phyloP scores from a whole-genome alignment of 2,329 filamentous ascomycete genomes.

The Beauveria sp. region DNA sequence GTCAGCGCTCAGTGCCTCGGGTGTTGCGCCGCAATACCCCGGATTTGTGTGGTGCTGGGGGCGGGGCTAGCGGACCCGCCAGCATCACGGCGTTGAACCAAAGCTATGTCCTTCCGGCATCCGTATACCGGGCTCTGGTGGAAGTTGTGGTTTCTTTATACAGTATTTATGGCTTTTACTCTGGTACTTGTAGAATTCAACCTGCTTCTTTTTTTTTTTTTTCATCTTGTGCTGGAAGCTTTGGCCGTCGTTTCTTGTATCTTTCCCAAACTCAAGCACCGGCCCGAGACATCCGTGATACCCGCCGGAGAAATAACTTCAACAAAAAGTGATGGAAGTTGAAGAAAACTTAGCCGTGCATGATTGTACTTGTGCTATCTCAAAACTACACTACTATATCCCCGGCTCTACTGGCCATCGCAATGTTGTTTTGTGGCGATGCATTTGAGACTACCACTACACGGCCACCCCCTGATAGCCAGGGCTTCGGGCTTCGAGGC shows the following conservation, averaged over 20 bases:
- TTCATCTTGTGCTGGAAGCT: not conserved
- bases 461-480: not conserved
- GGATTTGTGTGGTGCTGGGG: conserved; percentile 1
- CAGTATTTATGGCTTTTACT: not conserved
- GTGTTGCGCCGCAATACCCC: conserved; percentile 9
- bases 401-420: not conserved
- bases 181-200: not conserved
- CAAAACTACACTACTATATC: not conserved
- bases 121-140: not conserved
- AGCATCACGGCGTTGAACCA: not conserved
- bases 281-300: conserved; percentile 5
- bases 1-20: conserved; percentile 1
- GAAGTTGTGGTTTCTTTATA: not conserved
- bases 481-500: not conserved
- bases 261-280: not conserved
- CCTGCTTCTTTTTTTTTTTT: too few relatives aligned
- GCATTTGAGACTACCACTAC: not conserved
- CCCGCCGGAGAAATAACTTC: not conserved
- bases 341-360: too few relatives aligned
- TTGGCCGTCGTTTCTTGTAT: not conserved
- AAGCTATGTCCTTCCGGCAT: not conserved
- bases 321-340: too few relatives aligned
- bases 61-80: not conserved
- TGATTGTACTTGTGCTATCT: too few relatives aligned
- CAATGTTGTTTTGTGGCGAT: not conserved